Evolutionary conservation across 2,329 filamentous ascomycete species (phyloP), one percentile per base, ranked within the genome.

Genomic region (Trichoderma afroharzianum): DNA sequence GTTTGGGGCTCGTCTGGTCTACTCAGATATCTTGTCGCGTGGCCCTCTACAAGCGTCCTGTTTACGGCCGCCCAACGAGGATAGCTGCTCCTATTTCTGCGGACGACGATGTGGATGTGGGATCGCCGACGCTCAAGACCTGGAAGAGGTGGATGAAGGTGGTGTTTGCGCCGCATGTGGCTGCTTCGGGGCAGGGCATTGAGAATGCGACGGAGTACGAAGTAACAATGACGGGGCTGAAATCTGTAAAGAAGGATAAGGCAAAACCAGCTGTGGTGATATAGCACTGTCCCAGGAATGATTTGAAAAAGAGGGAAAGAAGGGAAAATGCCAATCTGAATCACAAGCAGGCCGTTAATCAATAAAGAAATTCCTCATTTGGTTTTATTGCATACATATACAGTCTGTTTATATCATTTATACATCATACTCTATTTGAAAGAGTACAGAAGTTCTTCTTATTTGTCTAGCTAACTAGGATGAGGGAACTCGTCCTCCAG

Each of bases 401-500:
- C 43, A 69, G 21, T 58, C 63, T 57, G 32, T 8, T 43, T 39
- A 47, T 55, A 30, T 47, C 26, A 26, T 30, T 7, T 62, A 66
- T 26, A 63, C 47, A 39, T 3, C 24, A 18, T n/a, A 32, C 24
- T 39, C 32, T 12, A n/a, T 33, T 3, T n/a, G 39, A 14, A 18
- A 28, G n/a, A 50, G 9, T 14, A n/a, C 18, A 6, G 1, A 11
- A 33, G 28, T 15, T 36, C 6, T 18, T 30, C 21, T 21, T 33
- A 39, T 1, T n/a, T 39, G 8, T 21, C 11, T 14, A 6, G 6
- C 11, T 77, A 82, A 72, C 80, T 81, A 28, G 88, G 88, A 76
- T 90, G 88, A 18, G 94, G 94, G 81, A 99, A 99, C 83, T 98
- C 94, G 79, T 99, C 96, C 77, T 94, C 94, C 75, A 99, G 83